A percentile compares a stretch with the other conserved stretches of the same genome.
Evolutionary conservation across 2,329 filamentous ascomycete genomes (phyloP).

Genomic region (Achaetomium macrosporum): DNA sequence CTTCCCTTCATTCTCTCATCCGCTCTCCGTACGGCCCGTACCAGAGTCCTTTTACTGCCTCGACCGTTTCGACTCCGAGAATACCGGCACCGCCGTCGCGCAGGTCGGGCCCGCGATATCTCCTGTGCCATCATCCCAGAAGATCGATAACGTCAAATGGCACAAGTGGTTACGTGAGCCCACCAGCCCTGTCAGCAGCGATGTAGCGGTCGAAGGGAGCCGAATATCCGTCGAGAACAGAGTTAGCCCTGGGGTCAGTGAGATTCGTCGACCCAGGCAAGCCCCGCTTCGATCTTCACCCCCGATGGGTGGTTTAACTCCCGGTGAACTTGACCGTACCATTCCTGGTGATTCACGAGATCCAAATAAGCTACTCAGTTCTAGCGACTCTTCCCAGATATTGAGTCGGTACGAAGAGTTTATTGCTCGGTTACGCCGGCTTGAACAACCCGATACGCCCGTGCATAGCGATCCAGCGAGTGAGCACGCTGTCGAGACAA

Average conservation of each 20-base stretch:
- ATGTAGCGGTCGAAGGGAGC: conserved; percentile 10
- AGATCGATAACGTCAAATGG: conserved; percentile 26
- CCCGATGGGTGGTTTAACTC: neutral
- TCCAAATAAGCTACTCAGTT: conserved; percentile 1
- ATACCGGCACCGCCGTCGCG: conserved; percentile 24
- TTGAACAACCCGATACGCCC: neutral
- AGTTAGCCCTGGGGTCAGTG: conserved; percentile 22
- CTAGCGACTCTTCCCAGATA: conserved; percentile 16
- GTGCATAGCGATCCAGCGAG: neutral
- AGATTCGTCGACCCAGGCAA: conserved; percentile 3
- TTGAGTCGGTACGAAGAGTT: conserved; percentile 15
- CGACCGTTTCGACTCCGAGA: conserved; percentile 14
- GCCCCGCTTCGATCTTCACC: neutral
- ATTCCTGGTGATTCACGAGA: neutral
- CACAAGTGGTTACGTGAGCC: conserved; percentile 20
- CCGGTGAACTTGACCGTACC: too few species aligned
- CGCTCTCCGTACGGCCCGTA: conserved; percentile 19
- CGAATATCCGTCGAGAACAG: neutral
- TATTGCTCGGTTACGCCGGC: conserved; percentile 6
- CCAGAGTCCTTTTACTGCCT: conserved; percentile 5
- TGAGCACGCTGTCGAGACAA: neutral
- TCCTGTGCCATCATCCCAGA: conserved; percentile 19
- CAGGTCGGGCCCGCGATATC: conserved; percentile 20
- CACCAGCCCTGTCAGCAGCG: conserved; percentile 12
- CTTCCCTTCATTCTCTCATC: conserved; percentile 14